These are phyloP conservation scores for Mycosphaerella arachidis DNA, from an alignment of 2,329 filamentous ascomycete genomes.

Conservation along the genomic window DNA sequence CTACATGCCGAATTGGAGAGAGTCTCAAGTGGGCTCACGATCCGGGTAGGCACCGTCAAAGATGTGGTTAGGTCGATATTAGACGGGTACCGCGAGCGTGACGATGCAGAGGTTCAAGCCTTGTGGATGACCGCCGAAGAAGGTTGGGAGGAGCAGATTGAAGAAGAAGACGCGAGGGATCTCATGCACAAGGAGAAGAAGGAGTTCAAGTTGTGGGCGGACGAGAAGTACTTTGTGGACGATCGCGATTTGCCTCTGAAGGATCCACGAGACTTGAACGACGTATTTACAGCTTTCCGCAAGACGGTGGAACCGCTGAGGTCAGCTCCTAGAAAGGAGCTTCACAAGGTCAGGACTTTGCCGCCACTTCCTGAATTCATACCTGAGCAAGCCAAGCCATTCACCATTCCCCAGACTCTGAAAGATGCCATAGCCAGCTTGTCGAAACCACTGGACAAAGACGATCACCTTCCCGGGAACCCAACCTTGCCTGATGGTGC, in stretches of 20 bases:
- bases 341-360: slow-evolving; percentile 54
- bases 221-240: slow-evolving; percentile 76
- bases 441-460: slow-evolving; percentile 52
- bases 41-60: slow-evolving; percentile 59
- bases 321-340: slow-evolving; percentile 54
- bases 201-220: slow-evolving; percentile 62
- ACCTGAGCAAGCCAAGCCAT: slow-evolving; percentile 58
- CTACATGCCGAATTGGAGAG: slow-evolving; percentile 59
- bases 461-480: slow-evolving; percentile 40
- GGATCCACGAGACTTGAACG: slow-evolving; percentile 58
- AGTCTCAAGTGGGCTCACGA: slow-evolving; percentile 56
- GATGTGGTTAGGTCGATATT: slow-evolving; percentile 60
- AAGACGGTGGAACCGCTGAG: slow-evolving; percentile 69
- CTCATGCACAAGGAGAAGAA: slow-evolving; percentile 52
- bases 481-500: slow-evolving; percentile 50
- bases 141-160: slow-evolving; percentile 62
- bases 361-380: slow-evolving; percentile 56
- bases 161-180: slow-evolving; percentile 55
- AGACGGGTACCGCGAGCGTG: slow-evolving; percentile 37
- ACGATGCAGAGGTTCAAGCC: slow-evolving; percentile 50
- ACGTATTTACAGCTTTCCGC: slow-evolving; percentile 71
- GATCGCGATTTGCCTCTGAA: slow-evolving; percentile 64
- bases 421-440: slow-evolving; percentile 53
- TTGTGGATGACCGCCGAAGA: slow-evolving; percentile 74
- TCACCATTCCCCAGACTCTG: slow-evolving; percentile 56